A percentile compares a stretch with the other conserved stretches of the same genome.
Conservation (phyloP, 805 yeast species). For the Lipomyces spencermartinsiae region DNA sequence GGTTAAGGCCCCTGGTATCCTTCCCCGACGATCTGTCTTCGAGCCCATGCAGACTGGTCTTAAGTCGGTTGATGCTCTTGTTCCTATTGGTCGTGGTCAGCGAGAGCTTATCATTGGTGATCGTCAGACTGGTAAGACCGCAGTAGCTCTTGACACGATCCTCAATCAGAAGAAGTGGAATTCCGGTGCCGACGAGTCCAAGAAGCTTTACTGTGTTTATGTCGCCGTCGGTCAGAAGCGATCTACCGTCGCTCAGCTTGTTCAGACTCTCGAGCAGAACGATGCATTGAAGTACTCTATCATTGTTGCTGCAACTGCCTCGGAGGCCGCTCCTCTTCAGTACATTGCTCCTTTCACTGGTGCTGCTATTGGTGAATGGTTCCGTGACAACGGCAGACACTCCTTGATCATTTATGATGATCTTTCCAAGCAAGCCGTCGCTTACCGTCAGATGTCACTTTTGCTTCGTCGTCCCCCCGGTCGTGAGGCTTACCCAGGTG, state of each 20-base stretch:
- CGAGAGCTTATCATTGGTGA: constrained; percentile 99
- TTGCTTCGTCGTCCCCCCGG: constrained; percentile 97
- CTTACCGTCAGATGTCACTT: constrained; percentile 98
- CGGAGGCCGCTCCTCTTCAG: constrained; percentile 99
- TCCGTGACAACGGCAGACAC: constrained; percentile 99
- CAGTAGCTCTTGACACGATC: constrained; percentile 97
- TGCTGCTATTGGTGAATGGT: constrained; percentile 99
- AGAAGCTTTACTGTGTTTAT: constrained; percentile 99
- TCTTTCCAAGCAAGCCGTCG: constrained; percentile 99
- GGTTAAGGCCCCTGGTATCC: constrained; percentile 99
- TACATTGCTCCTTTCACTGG: constrained; percentile 99
- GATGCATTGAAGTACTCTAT: constrained; percentile 98
- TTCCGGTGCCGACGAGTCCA: constrained; percentile 90
- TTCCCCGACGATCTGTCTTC: constrained; percentile 97
- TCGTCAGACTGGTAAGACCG: constrained; percentile 99
- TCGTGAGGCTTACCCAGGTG: constrained; percentile 97
- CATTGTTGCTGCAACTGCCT: constrained; percentile 99
- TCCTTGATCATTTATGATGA: constrained; percentile 97
- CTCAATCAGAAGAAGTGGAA: constrained; percentile 99
- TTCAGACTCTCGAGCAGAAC: constrained; percentile 97
- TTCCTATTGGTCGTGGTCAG: constrained; percentile 99
- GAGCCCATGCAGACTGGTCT: constrained; percentile 99
- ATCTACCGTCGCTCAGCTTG: constrained; percentile 99
- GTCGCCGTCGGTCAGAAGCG: constrained; percentile 99
- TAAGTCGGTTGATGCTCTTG: constrained; percentile 98